Evolutionary conservation across 805 yeast genomes (phyloP), one percentile per base, ranked within the genome.

Genomic region (Dipodascus geniculatus): DNA sequence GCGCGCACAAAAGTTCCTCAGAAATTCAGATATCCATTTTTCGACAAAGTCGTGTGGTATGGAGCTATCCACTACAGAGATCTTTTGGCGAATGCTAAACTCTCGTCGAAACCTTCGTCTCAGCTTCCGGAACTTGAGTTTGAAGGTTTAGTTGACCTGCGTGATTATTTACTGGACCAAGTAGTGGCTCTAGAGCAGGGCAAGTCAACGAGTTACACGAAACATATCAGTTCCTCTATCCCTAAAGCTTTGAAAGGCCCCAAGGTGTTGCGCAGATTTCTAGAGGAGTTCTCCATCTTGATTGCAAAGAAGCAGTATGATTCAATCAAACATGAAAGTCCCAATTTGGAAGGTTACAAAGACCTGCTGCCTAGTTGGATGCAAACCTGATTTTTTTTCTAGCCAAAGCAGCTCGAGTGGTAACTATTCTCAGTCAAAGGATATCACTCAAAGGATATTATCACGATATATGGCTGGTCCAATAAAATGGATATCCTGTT

Each of bases 1-100:
- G 69, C 72, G 50, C 65, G 65, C 6, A 86, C 95, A 0, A 77
- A 78, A 56, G 96, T 89, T 2, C 89, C 89, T 0, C 74, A 79
- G 51, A 80, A 80, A 60, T 89, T 83, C 68, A 74, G 87, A 51
- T 88, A 86, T 61, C 96, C 97, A 0, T 74, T 77, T 65, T 88
- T 89, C 63, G 76, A 80, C 56, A 76, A 73, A 56, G 81, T 85
- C 2, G 68, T 88, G 66, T 84, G 91, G 88, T 70, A 81, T 11
- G 73, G 85, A 2, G 82, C 81, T 6, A 73, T 72, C 68, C 75
- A 75, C 58, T 72, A 61, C 48, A 48, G 62, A 24, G 58, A 49
- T 9, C 28, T 22, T 3, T 23, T 22, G 3, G 3, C 44, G 14
- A 14, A 14, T 16, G 17, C 19, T 9, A 38, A 38, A 38, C 33